These are phyloP conservation scores for Microthyrium microscopicum DNA, from an alignment of 2,329 filamentous ascomycete species.

Conservation along the genomic window DNA sequence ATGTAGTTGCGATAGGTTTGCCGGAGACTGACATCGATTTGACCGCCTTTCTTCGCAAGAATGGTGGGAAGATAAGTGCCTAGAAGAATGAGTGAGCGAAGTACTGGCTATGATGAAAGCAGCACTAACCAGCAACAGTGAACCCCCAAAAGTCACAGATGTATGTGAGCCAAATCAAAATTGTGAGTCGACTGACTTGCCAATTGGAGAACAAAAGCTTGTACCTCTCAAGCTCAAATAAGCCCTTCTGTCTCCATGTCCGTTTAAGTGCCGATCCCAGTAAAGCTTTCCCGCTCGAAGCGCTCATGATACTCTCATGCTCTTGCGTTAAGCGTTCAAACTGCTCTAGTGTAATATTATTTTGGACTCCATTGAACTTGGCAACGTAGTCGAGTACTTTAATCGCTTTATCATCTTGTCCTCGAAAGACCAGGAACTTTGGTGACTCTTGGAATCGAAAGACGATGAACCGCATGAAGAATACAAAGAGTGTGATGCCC, in stretches of 20 bases:
- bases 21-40: constrained; percentile 25
- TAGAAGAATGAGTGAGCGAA: constrained; percentile 9
- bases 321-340: constrained; percentile 20
- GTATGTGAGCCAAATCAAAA: constrained; percentile 34
- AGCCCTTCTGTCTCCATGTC: constrained; percentile 17
- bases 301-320: constrained; percentile 13
- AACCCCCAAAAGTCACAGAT: constrained; percentile 35
- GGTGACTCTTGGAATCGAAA: constrained; percentile 62
- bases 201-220: constrained; percentile 27
- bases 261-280: background rate
- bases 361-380: constrained; percentile 41
- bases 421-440: constrained; percentile 62
- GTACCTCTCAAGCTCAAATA: constrained; percentile 26
- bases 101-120: background rate
- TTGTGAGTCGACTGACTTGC: constrained; percentile 27
- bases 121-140: constrained; percentile 25
- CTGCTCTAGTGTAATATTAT: constrained; percentile 19
- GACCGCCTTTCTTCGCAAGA: constrained; percentile 34
- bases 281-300: constrained; percentile 7
- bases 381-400: constrained; percentile 55
- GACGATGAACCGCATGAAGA: constrained; percentile 45
- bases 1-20: constrained; percentile 37
- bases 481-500: constrained; percentile 54
- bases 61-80: constrained; percentile 34
- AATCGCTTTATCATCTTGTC: constrained; percentile 51